A percentile compares a stretch with the other conserved stretches of the same genome.
These are phyloP conservation scores for Starmerella etchellsii DNA, from an alignment of 805 yeast genomes.

Conservation along the genomic window DNA sequence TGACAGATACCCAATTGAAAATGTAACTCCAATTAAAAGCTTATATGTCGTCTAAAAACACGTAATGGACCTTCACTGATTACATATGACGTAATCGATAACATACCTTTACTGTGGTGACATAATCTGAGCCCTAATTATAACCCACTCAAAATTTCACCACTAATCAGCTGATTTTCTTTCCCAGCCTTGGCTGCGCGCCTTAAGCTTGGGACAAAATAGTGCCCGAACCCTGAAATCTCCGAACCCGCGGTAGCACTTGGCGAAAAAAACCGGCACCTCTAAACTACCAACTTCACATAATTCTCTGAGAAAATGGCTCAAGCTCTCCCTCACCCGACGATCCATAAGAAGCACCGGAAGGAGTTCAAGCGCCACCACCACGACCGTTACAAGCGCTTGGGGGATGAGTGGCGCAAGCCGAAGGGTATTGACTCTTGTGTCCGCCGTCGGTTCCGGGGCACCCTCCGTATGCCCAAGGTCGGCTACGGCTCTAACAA, in stretches of 20 bases:
- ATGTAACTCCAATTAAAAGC: too few species aligned
- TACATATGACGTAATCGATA: too few species aligned
- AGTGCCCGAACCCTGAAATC: neutral
- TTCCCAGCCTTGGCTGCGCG: too few species aligned
- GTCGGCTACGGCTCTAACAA: slow-evolving; percentile 99
- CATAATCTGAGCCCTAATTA: too few species aligned
- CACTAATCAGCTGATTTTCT: too few species aligned
- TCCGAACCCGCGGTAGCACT: neutral
- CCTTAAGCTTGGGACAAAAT: too few species aligned
- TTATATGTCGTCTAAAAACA: too few species aligned
- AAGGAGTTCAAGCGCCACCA: slow-evolving; percentile 99
- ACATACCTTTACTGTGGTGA: too few species aligned
- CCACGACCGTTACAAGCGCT: slow-evolving; percentile 99
- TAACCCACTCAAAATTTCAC: too few species aligned
- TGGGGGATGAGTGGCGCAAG: slow-evolving; percentile 98
- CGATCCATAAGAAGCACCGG: slow-evolving; percentile 98
- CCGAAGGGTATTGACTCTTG: slow-evolving; percentile 99
- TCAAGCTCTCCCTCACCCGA: slow-evolving; percentile 95
- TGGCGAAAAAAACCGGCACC: neutral
- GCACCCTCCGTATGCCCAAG: slow-evolving; percentile 97
- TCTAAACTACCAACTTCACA: neutral
- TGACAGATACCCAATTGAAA: too few species aligned
- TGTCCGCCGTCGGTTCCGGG: slow-evolving; percentile 99
- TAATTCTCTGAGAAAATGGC: slow-evolving; percentile 48
- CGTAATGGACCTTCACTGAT: too few species aligned